Conservation (phyloP, 306 rosid genomes). For the Arachis stenosperma region DNA sequence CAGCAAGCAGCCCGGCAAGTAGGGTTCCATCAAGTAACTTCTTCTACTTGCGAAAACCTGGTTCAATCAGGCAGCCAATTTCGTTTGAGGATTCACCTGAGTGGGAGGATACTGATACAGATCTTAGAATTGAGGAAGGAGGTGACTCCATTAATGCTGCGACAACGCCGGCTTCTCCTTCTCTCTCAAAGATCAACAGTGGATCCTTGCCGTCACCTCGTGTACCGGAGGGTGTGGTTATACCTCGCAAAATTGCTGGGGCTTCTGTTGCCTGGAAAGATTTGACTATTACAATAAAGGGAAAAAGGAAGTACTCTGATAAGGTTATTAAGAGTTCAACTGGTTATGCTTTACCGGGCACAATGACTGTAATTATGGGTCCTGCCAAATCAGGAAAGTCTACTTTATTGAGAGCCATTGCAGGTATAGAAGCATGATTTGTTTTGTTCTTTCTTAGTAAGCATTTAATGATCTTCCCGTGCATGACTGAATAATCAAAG, state of each 20-base stretch:
- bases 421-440: slow-evolving; percentile 62
- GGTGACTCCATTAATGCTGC: slow-evolving; percentile 81
- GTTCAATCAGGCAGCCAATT: slow-evolving; percentile 92
- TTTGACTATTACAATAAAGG: slow-evolving; percentile 88
- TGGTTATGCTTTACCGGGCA: slow-evolving; percentile 96
- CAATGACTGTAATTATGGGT: slow-evolving; percentile 98
- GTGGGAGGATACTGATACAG: slow-evolving; percentile 91
- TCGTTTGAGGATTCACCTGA: slow-evolving; percentile 99
- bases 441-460: slow-evolving; percentile 28
- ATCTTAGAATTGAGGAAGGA: slow-evolving; percentile 82
- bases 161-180: slow-evolving; percentile 83
- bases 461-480: slow-evolving; percentile 32
- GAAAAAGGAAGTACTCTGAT: slow-evolving; percentile 92
- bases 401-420: slow-evolving; percentile 81
- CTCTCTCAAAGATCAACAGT: slow-evolving; percentile 89
- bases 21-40: slow-evolving; percentile 98
- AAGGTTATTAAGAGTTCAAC: slow-evolving; percentile 94
- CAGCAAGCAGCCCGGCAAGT: slow-evolving; percentile 97
- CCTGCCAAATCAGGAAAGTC: slow-evolving; percentile 97
- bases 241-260: slow-evolving; percentile 75
- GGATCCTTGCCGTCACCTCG: slow-evolving; percentile 90
- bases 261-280: slow-evolving; percentile 96
- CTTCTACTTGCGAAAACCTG: slow-evolving; percentile 93
- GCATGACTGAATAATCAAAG: slow-evolving; percentile 37
- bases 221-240: slow-evolving; percentile 66